These are phyloP conservation scores for Ophiostoma quercus DNA, from an alignment of 2,329 filamentous ascomycete species.

Conservation along the genomic window DNA sequence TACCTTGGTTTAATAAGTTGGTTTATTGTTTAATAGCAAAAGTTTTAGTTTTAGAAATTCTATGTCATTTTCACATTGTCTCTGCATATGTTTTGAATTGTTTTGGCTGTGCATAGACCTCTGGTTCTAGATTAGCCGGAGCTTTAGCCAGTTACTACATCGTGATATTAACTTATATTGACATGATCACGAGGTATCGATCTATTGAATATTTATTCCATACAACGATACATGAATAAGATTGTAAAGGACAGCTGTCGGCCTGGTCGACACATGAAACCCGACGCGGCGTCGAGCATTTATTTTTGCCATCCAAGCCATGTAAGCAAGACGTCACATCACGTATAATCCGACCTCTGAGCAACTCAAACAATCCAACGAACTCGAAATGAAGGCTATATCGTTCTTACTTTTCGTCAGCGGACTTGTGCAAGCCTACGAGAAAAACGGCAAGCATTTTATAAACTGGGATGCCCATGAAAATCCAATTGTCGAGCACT, in stretches of 20 bases:
- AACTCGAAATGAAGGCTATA: neutral
- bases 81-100: neutral
- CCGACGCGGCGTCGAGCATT: neutral
- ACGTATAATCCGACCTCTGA: neutral
- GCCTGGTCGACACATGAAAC: neutral
- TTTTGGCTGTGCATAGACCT: neutral
- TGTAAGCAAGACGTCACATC: neutral
- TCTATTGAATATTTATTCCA: neutral
- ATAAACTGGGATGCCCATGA: slow-evolving; percentile 31
- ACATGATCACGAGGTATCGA: no score
- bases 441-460: neutral
- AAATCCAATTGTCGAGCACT: slow-evolving; percentile 31
- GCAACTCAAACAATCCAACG: neutral
- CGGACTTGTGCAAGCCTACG: neutral
- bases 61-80: neutral
- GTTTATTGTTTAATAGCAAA: neutral
- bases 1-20: neutral
- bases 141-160: neutral
- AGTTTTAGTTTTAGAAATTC: neutral
- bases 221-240: neutral
- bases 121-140: neutral
- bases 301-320: neutral
- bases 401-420: neutral
- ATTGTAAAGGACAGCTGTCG: neutral
- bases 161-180: neutral